phyloP scores from a whole-genome alignment of 345 rosid species.

The Crucihimalaya himalaica region DNA sequence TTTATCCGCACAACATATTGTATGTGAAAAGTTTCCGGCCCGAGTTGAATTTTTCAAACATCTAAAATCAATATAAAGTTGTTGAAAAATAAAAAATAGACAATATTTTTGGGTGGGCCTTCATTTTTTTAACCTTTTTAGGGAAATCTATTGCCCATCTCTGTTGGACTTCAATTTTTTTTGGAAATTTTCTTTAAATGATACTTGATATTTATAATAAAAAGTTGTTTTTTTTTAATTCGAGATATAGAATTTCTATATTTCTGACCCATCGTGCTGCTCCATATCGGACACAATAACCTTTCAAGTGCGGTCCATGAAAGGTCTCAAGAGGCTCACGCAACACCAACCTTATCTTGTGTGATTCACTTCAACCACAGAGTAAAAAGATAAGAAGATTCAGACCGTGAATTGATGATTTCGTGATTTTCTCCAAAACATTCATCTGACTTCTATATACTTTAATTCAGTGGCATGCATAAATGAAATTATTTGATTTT shows the following conservation, averaged over 20 bases:
- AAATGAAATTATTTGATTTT: not conserved
- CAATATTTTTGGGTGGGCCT: not conserved
- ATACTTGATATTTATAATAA: not conserved
- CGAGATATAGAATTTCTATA: not conserved
- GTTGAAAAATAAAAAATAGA: no score
- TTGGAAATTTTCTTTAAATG: not conserved
- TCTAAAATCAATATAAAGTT: no score
- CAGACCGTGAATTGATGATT: not conserved
- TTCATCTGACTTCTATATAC: not conserved
- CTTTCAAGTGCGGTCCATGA: constrained; percentile 10
- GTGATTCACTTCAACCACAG: constrained; percentile 1
- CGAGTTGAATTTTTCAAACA: no score
- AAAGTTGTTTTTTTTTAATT: not conserved
- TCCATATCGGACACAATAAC: not conserved
- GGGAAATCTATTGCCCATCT: not conserved
- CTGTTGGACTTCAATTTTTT: not conserved
- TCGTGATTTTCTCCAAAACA: not conserved
- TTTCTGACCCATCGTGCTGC: constrained; percentile 7
- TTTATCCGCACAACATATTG: no score
- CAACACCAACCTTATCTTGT: constrained; percentile 20
- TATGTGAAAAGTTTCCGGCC: no score
- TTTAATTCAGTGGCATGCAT: constrained; percentile 3
- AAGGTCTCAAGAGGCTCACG: constrained; percentile 13
- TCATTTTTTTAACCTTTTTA: not conserved
- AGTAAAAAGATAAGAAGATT: not conserved